A percentile compares a stretch with the other conserved stretches of the same genome.
phyloP scores from a whole-genome alignment of 1,284 basidiomycete species.

The Chalciporus sp. region DNA sequence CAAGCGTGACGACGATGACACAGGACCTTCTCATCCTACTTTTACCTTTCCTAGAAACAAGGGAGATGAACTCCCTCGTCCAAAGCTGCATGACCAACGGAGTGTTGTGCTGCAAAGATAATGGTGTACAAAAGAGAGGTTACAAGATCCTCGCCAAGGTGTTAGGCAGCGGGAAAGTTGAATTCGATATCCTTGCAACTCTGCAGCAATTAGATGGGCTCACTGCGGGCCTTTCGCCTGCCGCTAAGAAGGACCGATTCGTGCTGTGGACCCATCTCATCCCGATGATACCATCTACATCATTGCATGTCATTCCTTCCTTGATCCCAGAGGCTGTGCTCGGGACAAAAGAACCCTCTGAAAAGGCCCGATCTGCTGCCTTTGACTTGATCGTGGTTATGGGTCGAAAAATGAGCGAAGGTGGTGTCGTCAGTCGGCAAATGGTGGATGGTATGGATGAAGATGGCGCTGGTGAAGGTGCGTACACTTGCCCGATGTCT shows the following conservation, averaged over 20 bases:
- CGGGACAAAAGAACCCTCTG: constrained; percentile 98
- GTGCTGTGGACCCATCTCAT: constrained; percentile 78
- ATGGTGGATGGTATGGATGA: constrained; percentile 84
- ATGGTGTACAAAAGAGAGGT: constrained; percentile 92
- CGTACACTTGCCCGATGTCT: constrained; percentile 20
- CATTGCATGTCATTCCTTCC: constrained; percentile 85
- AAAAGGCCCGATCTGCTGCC: constrained; percentile 86
- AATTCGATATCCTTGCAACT: constrained; percentile 40
- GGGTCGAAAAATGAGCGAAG: constrained; percentile 90
- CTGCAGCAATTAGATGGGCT: constrained; percentile 67
- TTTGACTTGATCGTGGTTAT: constrained; percentile 92
- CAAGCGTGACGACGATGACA: constrained; percentile 64
- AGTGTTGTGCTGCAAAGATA: constrained; percentile 74
- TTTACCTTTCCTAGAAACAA: constrained; percentile 71
- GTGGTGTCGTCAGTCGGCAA: constrained; percentile 81
- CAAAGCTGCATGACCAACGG: constrained; percentile 58
- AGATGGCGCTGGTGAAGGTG: constrained; percentile 62
- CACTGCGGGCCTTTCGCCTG: constrained; percentile 70
- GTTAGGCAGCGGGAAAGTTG: constrained; percentile 61
- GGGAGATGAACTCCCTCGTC: constrained; percentile 68
- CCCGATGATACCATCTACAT: constrained; percentile 65
- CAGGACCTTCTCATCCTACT: constrained; percentile 90
- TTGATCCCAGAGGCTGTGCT: constrained; percentile 95
- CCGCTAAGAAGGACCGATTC: constrained; percentile 94
- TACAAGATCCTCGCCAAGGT: constrained; percentile 88